Evolutionary conservation across 257 asterid genomes (phyloP).

Genomic region (Solanum etuberosum): DNA sequence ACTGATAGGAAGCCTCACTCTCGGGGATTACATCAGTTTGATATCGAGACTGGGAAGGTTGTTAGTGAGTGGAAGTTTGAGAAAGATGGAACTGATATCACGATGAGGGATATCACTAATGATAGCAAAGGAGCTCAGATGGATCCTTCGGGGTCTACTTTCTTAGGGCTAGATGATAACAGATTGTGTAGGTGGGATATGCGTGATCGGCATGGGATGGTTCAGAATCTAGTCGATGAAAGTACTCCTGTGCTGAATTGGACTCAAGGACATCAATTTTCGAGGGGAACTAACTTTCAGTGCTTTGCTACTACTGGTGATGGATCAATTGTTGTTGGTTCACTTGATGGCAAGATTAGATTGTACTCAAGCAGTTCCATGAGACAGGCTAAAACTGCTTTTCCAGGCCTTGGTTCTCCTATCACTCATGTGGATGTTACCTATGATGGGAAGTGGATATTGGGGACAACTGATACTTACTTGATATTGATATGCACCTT

Average conservation of each 20-base stretch:
- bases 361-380: slow-evolving; percentile 76
- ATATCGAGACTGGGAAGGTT: slow-evolving; percentile 76
- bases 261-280: slow-evolving; percentile 97
- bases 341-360: slow-evolving; percentile 94
- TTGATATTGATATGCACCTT: slow-evolving; percentile 72
- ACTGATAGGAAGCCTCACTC: slow-evolving; percentile 52
- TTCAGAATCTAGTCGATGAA: slow-evolving; percentile 60
- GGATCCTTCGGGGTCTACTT: slow-evolving; percentile 94
- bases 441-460: slow-evolving; percentile 90
- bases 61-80: slow-evolving; percentile 92
- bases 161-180: slow-evolving; percentile 90
- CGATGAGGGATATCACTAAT: slow-evolving; percentile 87
- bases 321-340: slow-evolving; percentile 92
- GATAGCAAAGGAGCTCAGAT: slow-evolving; percentile 86
- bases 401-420: slow-evolving; percentile 94
- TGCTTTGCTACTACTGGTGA: slow-evolving; percentile 98
- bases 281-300: slow-evolving; percentile 91
- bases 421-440: slow-evolving; percentile 95
- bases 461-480: slow-evolving; percentile 88
- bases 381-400: slow-evolving; percentile 97
- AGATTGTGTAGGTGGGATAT: slow-evolving; percentile 96
- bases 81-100: slow-evolving; percentile 87
- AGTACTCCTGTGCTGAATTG: slow-evolving; percentile 88
- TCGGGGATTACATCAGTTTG: slow-evolving; percentile 82
- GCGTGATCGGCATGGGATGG: slow-evolving; percentile 85